These are phyloP conservation scores for Fusarium sambucinum DNA, from an alignment of 2,329 filamentous ascomycete genomes.

Conservation along the genomic window DNA sequence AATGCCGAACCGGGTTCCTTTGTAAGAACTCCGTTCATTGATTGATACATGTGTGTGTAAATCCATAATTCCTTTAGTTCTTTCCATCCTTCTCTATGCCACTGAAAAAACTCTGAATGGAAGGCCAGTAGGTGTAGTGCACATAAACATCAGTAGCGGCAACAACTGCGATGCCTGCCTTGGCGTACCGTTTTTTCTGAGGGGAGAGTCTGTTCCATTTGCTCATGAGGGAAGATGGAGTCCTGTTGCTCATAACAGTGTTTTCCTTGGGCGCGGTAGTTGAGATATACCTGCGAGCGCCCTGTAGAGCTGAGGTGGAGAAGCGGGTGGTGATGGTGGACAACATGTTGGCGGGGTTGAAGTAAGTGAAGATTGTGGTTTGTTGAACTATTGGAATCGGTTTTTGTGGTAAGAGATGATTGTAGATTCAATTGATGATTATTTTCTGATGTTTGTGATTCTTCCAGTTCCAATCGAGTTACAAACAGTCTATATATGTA, in stretches of 20 bases:
- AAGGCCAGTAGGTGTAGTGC: conserved; percentile 48
- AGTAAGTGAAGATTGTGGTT: neutral
- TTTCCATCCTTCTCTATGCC: neutral
- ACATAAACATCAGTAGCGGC: conserved; percentile 45
- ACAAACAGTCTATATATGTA: conserved; percentile 24
- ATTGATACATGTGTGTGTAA: neutral
- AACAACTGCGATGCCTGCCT: conserved; percentile 36
- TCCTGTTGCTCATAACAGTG: conserved; percentile 10
- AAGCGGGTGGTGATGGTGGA: conserved; percentile 36
- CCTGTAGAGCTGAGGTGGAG: conserved; percentile 22
- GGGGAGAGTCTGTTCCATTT: conserved; percentile 49
- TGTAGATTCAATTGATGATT: neutral
- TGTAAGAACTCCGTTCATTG: neutral
- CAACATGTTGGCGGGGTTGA: conserved; percentile 35
- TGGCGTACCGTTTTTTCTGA: conserved; percentile 45
- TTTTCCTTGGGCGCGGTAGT: conserved; percentile 34
- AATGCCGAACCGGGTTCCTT: neutral
- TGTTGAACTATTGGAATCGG: neutral
- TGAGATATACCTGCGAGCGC: conserved; percentile 41
- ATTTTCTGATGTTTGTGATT: conserved; percentile 7
- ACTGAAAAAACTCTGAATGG: conserved; percentile 26
- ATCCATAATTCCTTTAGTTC: neutral
- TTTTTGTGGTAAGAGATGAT: neutral
- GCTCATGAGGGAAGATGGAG: neutral
- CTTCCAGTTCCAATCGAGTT: conserved; percentile 1